Percentiles rank a stretch among this genome's conserved stretches.
Conservation (phyloP, 805 yeast genomes). For the Kuraishia cidri region DNA sequence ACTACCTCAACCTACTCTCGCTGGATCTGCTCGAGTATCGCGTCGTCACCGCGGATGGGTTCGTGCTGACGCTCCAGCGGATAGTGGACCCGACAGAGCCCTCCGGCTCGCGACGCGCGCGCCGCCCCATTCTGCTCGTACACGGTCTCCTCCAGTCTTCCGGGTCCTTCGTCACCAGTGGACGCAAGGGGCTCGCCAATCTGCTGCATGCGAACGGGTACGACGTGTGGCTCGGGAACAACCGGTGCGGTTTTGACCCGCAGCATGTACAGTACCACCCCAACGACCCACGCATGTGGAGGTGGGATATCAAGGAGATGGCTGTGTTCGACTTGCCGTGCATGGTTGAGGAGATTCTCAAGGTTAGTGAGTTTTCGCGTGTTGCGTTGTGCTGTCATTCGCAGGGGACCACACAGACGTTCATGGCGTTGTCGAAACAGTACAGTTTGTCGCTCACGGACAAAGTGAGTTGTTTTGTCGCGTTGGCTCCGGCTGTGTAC, state of each 20-base stretch:
- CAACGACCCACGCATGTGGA: conserved; percentile 62
- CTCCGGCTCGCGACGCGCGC: conserved; percentile 12
- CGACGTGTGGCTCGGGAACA: conserved; percentile 91
- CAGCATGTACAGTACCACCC: conserved; percentile 41
- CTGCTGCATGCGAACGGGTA: conserved; percentile 45
- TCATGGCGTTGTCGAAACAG: conserved; percentile 53
- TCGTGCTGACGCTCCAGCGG: conserved; percentile 55
- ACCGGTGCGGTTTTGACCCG: conserved; percentile 79
- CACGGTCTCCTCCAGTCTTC: conserved; percentile 88
- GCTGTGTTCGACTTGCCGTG: conserved; percentile 72
- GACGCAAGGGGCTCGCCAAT: conserved; percentile 68
- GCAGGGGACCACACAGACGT: conserved; percentile 88
- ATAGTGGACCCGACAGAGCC: conserved; percentile 39
- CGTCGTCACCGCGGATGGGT: conserved; percentile 75
- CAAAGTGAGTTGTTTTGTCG: conserved; percentile 60
- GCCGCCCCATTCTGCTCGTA: conserved; percentile 58
- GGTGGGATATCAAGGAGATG: conserved; percentile 87
- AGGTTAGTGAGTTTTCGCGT: conserved; percentile 27
- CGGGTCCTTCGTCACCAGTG: conserved; percentile 81
- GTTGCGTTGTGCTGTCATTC: conserved; percentile 74
- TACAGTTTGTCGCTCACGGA: conserved; percentile 31
- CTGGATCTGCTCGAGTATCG: conserved; percentile 50
- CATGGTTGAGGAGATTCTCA: conserved; percentile 52
- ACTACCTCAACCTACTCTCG: conserved; percentile 58
- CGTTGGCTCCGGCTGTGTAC: conserved; percentile 86